Conservation (phyloP, 179 eudicot genomes). For the Patellifolia procumbens region DNA sequence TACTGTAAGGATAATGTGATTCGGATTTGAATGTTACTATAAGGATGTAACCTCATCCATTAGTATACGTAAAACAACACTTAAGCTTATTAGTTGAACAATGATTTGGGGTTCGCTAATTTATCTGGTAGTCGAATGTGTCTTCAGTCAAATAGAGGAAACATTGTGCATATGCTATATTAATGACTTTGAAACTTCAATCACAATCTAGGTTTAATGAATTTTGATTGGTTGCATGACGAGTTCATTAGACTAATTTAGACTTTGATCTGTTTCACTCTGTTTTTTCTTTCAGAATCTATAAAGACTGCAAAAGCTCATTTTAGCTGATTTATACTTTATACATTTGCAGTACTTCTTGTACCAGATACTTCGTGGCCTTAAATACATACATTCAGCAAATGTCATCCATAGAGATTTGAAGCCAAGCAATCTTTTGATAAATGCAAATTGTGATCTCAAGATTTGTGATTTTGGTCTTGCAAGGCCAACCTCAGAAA, state of each 20-base stretch:
- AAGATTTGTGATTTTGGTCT: slow-evolving; percentile 92
- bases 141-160: not conserved
- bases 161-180: not conserved
- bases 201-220: not conserved
- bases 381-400: slow-evolving; percentile 87
- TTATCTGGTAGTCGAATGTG: not conserved
- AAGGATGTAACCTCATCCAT: not conserved
- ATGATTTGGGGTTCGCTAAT: too few relatives aligned
- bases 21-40: not conserved
- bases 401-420: slow-evolving; percentile 83
- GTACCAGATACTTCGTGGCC: slow-evolving; percentile 85
- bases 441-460: slow-evolving; percentile 79
- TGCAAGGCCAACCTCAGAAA: slow-evolving; percentile 71
- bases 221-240: not conserved
- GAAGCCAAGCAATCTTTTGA: slow-evolving; percentile 75
- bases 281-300: too few relatives aligned
- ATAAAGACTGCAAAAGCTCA: too few relatives aligned
- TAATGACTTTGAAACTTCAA: not conserved
- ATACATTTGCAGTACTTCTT: slow-evolving; percentile 69
- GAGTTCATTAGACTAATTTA: not conserved
- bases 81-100: too few relatives aligned
- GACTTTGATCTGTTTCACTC: not conserved
- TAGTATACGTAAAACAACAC: too few relatives aligned
- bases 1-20: not conserved
- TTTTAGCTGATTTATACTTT: not conserved